Evolutionary conservation across 129 eudicot genomes (phyloP), one percentile per base, ranked within the genome.

Genomic region (Glebionis coronaria): DNA sequence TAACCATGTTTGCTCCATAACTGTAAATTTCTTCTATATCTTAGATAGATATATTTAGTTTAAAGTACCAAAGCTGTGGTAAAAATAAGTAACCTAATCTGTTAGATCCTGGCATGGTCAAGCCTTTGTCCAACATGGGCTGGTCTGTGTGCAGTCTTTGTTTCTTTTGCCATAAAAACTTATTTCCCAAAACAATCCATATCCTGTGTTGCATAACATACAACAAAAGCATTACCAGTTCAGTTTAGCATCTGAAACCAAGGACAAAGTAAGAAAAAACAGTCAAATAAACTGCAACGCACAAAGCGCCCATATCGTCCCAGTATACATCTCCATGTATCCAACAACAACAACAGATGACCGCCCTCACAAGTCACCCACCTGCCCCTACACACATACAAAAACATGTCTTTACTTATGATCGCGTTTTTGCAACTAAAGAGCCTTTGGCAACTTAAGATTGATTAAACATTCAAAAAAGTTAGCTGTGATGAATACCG

Each of bases 341-440:
- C 16, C 16, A 49, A 49, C 54, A 49, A 12, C 44, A 44, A 8
- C 40, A 5, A 29, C 16, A 38, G 10, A 3, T 46, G 57, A 47
- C 21, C 56, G 45, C 56, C 42, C 42, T 28, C 54, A 50, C 70
- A n/a, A n/a, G n/a, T n/a, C n/a, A n/a, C n/a, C n/a, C 58, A 13
- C 25, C 58, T 67, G 50, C 15, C 49, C 15, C 14, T 11, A 28
- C 60, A 51, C 31, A n/a, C 23, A 50, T 27, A 9, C 47, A 67
- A 19, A 19, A n/a, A 5, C 40, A 12, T 7, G 2, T 28, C 2
- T 28, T 28, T 58, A 23, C 2, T 18, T 13, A 15, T 49, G 18
- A 4, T 49, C 18, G 18, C 1, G 54, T 49, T 12, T 49, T 16
- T 1, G 18, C 54, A 49, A 49, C n/a, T n/a, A n/a, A n/a, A n/a